A percentile compares a stretch with the other conserved stretches of the same genome.
Evolutionary conservation across 805 yeast species (phyloP).

Genomic region (Clavispora carvajalis): DNA sequence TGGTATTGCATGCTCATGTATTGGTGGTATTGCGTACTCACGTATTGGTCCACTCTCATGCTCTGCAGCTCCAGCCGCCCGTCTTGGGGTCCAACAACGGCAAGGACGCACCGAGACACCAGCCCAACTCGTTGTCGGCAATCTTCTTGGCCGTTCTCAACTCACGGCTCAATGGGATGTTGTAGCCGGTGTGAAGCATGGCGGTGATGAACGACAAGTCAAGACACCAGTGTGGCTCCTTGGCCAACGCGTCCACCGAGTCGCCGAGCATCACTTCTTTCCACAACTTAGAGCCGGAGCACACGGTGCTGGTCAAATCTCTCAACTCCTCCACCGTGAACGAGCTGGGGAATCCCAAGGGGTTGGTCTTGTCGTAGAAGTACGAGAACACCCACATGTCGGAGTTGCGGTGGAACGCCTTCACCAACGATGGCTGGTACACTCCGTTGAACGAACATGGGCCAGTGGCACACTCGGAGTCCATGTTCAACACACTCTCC

Average conservation of each 20-base stretch:
- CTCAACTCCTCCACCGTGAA: slow-evolving; percentile 81
- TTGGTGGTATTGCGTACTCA: not conserved
- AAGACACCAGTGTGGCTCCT: slow-evolving; percentile 91
- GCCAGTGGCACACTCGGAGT: slow-evolving; percentile 60
- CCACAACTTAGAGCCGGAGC: slow-evolving; percentile 80
- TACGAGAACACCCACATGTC: slow-evolving; percentile 90
- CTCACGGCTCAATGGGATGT: slow-evolving; percentile 85
- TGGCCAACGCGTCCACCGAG: slow-evolving; percentile 58
- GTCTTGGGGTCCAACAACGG: slow-evolving; percentile 67
- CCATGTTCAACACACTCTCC: slow-evolving; percentile 79
- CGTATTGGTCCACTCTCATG: slow-evolving; percentile 6
- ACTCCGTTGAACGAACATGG: slow-evolving; percentile 98
- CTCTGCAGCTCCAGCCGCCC: slow-evolving; percentile 67
- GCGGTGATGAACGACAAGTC: slow-evolving; percentile 90
- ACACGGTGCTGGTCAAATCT: slow-evolving; percentile 77
- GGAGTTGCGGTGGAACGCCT: slow-evolving; percentile 62
- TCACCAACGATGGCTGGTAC: slow-evolving; percentile 87
- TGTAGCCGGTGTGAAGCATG: slow-evolving; percentile 92
- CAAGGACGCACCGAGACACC: slow-evolving; percentile 98
- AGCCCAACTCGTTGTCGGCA: slow-evolving; percentile 85
- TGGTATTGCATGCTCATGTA: too few species aligned
- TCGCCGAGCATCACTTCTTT: slow-evolving; percentile 60
- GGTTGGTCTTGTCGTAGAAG: slow-evolving; percentile 91
- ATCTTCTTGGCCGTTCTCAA: slow-evolving; percentile 89
- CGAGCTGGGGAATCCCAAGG: slow-evolving; percentile 89